These are phyloP conservation scores for Chondrus crispus DNA, from an alignment of 23 red algal species.

Conservation along the genomic window DNA sequence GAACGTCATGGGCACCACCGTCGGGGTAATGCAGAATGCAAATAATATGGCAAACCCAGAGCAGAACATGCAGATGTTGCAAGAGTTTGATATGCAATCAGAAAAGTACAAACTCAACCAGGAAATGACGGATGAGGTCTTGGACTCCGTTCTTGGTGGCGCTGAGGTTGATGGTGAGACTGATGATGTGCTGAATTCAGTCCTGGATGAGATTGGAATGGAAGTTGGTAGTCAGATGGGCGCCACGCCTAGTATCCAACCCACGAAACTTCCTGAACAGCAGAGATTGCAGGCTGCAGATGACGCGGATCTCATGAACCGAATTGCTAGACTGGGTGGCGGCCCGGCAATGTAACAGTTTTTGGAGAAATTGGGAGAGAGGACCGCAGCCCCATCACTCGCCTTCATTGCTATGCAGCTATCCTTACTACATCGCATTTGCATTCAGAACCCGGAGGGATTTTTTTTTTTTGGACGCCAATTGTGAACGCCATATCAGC, in stretches of 20 bases:
- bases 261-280: constrained; percentile 13
- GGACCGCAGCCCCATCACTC: too few relatives aligned
- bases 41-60: constrained; percentile 79
- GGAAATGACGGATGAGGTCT: constrained; percentile 89
- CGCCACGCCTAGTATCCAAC: constrained; percentile 9
- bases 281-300: neutral
- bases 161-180: constrained; percentile 72
- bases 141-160: constrained; percentile 72
- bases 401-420: too few relatives aligned
- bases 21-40: constrained; percentile 75
- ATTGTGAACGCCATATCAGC: too few relatives aligned
- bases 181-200: constrained; percentile 85
- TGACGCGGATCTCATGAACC: constrained; percentile 24
- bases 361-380: too few relatives aligned
- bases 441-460: too few relatives aligned
- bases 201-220: constrained; percentile 96
- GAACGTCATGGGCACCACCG: constrained; percentile 72
- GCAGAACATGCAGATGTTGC: constrained; percentile 54
- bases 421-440: too few relatives aligned
- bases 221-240: constrained; percentile 69
- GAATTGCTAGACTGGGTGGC: constrained; percentile 34
- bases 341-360: neutral
- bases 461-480: too few relatives aligned
- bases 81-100: constrained; percentile 88
- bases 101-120: constrained; percentile 82